phyloP scores from a whole-genome alignment of 768 basidiomycete species.

The Suillus hirtellus region DNA sequence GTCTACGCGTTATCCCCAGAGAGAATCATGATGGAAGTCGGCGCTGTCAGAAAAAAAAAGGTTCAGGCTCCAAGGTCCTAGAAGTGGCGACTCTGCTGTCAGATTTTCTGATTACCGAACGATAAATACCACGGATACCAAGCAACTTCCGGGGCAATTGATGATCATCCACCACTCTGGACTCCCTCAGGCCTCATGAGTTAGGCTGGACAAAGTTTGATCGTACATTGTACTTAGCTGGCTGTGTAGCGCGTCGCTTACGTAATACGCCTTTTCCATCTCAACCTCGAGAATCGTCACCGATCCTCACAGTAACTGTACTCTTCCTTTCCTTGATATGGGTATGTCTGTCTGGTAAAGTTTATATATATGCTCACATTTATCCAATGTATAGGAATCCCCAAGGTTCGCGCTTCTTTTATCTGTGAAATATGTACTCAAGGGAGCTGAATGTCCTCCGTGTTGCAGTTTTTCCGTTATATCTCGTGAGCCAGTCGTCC shows the following conservation, averaged over 20 bases:
- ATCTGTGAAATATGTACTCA: background rate
- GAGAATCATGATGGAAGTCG: no score
- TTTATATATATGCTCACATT: slow-evolving; percentile 10
- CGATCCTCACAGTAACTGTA: background rate
- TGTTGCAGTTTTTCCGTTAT: slow-evolving; percentile 87
- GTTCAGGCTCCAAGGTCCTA: background rate
- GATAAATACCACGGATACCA: background rate
- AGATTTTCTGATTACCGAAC: background rate
- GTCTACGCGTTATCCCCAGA: background rate
- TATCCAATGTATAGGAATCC: slow-evolving; percentile 46
- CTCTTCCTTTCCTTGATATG: background rate
- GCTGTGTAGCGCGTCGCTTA: background rate
- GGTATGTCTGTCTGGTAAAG: background rate
- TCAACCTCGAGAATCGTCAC: background rate
- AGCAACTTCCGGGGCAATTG: background rate
- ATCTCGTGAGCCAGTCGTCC: slow-evolving; percentile 65
- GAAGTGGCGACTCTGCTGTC: background rate
- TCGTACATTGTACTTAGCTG: no score
- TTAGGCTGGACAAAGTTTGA: no score
- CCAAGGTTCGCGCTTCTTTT: slow-evolving; percentile 50
- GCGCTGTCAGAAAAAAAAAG: no score
- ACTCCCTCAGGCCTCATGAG: no score
- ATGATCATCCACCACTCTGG: no score
- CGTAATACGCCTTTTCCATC: background rate
- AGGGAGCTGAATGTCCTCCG: slow-evolving; percentile 13